Percentiles rank a stretch among this genome's conserved stretches.
These are phyloP conservation scores for Scheffersomyces segobiensis DNA, from an alignment of 1,139 yeast genomes.

Conservation along the genomic window DNA sequence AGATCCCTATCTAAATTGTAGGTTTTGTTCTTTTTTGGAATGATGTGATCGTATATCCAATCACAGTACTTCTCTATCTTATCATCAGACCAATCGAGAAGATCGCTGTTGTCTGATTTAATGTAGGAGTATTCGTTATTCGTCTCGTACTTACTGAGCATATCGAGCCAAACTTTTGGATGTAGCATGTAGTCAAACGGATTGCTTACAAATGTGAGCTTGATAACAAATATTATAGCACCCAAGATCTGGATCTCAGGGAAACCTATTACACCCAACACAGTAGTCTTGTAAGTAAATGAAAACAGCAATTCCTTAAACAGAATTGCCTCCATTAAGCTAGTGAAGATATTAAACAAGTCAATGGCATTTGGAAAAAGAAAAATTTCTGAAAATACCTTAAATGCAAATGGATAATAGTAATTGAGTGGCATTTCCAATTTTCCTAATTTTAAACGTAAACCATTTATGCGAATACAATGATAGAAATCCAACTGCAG, in stretches of 20 bases:
- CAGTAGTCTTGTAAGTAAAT: neutral
- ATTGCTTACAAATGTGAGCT: conserved; percentile 26
- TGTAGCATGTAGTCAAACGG: neutral
- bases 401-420: conserved; percentile 38
- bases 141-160: conserved; percentile 18
- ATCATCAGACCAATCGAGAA: conserved; percentile 40
- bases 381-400: conserved; percentile 24
- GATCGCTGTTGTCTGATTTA: conserved; percentile 20
- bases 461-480: conserved; percentile 13
- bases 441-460: conserved; percentile 6
- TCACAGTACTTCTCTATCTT: conserved; percentile 41
- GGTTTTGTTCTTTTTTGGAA: conserved; percentile 24
- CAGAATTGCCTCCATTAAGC: conserved; percentile 1
- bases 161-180: conserved; percentile 22
- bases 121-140: conserved; percentile 20
- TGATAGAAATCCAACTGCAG: conserved; percentile 26
- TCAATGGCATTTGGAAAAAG: conserved; percentile 35
- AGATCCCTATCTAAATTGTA: conserved; percentile 7
- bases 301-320: neutral
- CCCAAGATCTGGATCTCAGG: conserved; percentile 34
- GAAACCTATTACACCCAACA: conserved; percentile 5
- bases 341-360: conserved; percentile 21
- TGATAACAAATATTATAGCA: conserved; percentile 25
- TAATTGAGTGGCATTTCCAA: conserved; percentile 20
- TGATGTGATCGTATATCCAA: conserved; percentile 38